A percentile compares a stretch with the other conserved stretches of the same genome.
phyloP scores from a whole-genome alignment of 371 early-diverging fungal genomes.

The Blakeslea trispora region DNA sequence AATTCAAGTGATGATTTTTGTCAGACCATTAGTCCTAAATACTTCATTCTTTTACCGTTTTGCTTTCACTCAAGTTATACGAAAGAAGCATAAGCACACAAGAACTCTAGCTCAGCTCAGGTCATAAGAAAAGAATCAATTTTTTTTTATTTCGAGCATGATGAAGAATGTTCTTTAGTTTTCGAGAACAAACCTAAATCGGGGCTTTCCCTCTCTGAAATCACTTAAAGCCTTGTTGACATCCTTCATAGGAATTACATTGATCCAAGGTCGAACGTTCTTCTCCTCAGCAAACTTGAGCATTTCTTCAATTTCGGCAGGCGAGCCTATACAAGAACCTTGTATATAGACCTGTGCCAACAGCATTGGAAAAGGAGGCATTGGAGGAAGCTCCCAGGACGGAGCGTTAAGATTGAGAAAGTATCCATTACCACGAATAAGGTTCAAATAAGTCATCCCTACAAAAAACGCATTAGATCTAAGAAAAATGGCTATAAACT shows the following conservation, averaged over 20 bases:
- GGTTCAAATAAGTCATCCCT: conserved; percentile 25
- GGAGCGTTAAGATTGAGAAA: conserved; percentile 49
- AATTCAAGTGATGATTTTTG: no score
- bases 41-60: no score
- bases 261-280: conserved; percentile 61
- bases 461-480: neutral
- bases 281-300: conserved; percentile 69
- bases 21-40: no score
- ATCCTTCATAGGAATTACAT: conserved; percentile 55
- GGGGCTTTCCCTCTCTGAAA: conserved; percentile 58
- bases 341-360: conserved; percentile 44
- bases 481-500: neutral
- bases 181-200: conserved; percentile 64
- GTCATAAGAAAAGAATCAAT: no score
- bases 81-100: no score
- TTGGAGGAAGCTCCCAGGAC: conserved; percentile 12
- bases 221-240: conserved; percentile 60
- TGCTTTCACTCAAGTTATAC: no score
- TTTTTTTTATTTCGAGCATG: no score
- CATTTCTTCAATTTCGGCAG: conserved; percentile 51
- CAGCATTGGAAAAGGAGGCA: conserved; percentile 3
- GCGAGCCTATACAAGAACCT: conserved; percentile 68
- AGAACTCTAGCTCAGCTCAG: no score
- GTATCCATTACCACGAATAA: conserved; percentile 47
- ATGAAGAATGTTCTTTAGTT: conserved; percentile 14